These are phyloP conservation scores for Lasiosphaeris hirsuta DNA, from an alignment of 495 filamentous ascomycete genomes.

Conservation along the genomic window DNA sequence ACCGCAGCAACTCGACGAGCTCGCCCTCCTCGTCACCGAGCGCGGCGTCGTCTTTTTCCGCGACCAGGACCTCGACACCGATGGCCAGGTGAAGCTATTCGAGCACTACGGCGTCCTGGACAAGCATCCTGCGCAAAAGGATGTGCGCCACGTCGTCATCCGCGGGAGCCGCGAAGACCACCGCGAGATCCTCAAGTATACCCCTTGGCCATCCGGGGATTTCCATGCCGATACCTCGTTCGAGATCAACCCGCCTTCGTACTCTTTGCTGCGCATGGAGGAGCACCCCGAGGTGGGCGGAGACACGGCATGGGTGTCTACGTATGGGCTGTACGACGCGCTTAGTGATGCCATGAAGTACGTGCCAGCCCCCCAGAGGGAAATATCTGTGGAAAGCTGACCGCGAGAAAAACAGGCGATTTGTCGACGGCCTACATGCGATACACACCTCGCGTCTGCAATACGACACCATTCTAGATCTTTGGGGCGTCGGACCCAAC, in stretches of 20 bases:
- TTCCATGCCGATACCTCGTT: conserved; percentile 53
- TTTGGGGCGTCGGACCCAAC: conserved; percentile 48
- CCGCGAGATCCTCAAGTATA: conserved; percentile 36
- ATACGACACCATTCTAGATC: conserved; percentile 44
- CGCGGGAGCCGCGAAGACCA: conserved; percentile 38
- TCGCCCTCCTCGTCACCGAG: conserved; percentile 45
- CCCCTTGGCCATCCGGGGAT: conserved; percentile 39
- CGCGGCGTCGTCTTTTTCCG: conserved; percentile 50
- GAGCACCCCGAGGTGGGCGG: conserved; percentile 53
- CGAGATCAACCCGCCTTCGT: conserved; percentile 51
- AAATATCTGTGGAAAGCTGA: background rate
- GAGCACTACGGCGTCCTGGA: conserved; percentile 51
- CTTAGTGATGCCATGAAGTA: conserved; percentile 37
- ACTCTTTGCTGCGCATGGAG: conserved; percentile 54
- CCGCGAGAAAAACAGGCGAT: conserved; percentile 35
- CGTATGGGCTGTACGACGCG: conserved; percentile 51
- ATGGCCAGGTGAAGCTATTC: conserved; percentile 49
- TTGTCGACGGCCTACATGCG: conserved; percentile 49
- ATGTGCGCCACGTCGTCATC: conserved; percentile 33
- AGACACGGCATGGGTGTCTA: conserved; percentile 52
- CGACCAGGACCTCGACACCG: conserved; percentile 50
- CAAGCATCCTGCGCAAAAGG: conserved; percentile 49
- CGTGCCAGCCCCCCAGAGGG: background rate
- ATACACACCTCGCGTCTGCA: conserved; percentile 50
- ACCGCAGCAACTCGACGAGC: conserved; percentile 41